These are phyloP conservation scores for Trichoderma sp. DNA, from an alignment of 2,329 filamentous ascomycete genomes.

Conservation along the genomic window DNA sequence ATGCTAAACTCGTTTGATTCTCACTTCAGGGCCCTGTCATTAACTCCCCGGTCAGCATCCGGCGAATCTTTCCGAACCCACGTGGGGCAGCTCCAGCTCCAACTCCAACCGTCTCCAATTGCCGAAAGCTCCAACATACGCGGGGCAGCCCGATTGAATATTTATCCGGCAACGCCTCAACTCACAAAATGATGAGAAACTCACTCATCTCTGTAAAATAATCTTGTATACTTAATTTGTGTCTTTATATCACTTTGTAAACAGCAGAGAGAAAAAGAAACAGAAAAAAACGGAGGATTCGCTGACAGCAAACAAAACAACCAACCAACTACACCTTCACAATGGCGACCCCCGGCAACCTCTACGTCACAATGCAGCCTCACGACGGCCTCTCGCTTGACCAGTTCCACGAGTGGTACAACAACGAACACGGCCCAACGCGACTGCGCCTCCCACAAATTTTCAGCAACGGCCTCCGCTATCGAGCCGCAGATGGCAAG, in stretches of 20 bases:
- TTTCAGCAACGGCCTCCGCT: constrained; percentile 75
- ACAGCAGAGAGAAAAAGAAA: neutral
- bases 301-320: neutral
- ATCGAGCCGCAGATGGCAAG: constrained; percentile 64
- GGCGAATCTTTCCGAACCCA: neutral
- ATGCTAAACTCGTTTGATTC: neutral
- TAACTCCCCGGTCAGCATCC: constrained; percentile 12
- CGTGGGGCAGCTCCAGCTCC: constrained; percentile 23
- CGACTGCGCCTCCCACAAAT: constrained; percentile 76
- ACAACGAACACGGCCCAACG: constrained; percentile 86
- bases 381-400: constrained; percentile 62
- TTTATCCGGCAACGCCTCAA: neutral
- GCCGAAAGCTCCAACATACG: constrained; percentile 29
- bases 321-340: neutral
- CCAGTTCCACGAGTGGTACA: constrained; percentile 91
- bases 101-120: constrained; percentile 34
- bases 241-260: neutral
- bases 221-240: neutral
- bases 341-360: constrained; percentile 61
- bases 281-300: neutral
- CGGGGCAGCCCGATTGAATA: neutral
- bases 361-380: constrained; percentile 87
- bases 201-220: neutral
- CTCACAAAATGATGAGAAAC: neutral
- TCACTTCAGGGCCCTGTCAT: neutral